Evolutionary conservation across 2,329 filamentous ascomycete genomes (phyloP).

Genomic region (Aspergillus sp.): DNA sequence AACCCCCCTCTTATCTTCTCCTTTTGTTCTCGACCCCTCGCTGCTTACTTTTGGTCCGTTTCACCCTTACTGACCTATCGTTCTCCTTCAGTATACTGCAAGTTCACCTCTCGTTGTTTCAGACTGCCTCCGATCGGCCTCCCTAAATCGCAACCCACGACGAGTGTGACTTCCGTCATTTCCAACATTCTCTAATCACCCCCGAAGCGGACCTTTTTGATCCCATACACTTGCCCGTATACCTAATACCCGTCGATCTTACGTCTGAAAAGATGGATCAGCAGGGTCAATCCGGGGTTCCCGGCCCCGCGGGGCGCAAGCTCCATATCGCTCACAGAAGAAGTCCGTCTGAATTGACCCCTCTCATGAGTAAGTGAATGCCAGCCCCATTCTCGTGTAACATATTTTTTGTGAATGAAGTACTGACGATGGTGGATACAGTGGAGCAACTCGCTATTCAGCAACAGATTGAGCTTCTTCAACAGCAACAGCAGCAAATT

Average conservation of each 20-base stretch:
- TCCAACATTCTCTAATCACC: slow-evolving; percentile 27
- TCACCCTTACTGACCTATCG: slow-evolving; percentile 21
- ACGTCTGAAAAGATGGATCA: slow-evolving; percentile 60
- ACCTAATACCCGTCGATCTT: slow-evolving; percentile 19
- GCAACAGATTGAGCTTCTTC: slow-evolving; percentile 95
- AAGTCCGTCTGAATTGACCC: slow-evolving; percentile 95
- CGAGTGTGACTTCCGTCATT: slow-evolving; percentile 28
- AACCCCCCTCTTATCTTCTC: not conserved
- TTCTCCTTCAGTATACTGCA: slow-evolving; percentile 21
- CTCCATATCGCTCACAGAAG: slow-evolving; percentile 96
- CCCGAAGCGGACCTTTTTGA: slow-evolving; percentile 15
- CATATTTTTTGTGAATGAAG: slow-evolving; percentile 36
- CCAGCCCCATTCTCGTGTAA: not conserved
- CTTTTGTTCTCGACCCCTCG: slow-evolving; percentile 2
- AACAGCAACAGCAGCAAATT: slow-evolving; percentile 97
- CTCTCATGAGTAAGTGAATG: slow-evolving; percentile 87
- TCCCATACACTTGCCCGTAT: slow-evolving; percentile 16
- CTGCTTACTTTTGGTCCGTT: slow-evolving; percentile 7
- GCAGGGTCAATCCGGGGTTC: slow-evolving; percentile 57
- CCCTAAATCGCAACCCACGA: slow-evolving; percentile 28
- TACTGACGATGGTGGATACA: slow-evolving; percentile 43
- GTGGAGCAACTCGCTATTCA: slow-evolving; percentile 98
- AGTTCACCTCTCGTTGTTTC: slow-evolving; percentile 25
- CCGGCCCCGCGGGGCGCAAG: slow-evolving; percentile 79
- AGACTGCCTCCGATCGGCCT: slow-evolving; percentile 29